phyloP scores from a whole-genome alignment of 805 yeast species.

The Saccharomycopsis selenospora region DNA sequence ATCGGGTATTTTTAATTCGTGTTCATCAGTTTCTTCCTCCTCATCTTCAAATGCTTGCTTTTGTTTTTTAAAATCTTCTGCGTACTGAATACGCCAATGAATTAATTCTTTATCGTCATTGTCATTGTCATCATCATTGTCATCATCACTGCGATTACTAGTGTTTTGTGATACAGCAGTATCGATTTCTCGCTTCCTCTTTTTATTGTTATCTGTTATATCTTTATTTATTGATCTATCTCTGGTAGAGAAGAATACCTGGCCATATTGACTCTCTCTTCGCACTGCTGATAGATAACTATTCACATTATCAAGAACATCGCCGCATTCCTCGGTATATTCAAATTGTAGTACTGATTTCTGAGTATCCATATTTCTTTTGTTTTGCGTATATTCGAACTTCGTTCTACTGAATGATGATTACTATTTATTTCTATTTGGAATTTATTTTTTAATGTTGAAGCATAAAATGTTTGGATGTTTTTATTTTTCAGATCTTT shows the following conservation, averaged over 20 bases:
- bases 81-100: constrained; percentile 3
- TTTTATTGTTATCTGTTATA: background rate
- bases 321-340: constrained; percentile 4
- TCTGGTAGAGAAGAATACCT: constrained; percentile 1
- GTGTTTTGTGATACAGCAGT: background rate
- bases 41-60: background rate
- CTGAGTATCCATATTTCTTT: constrained; percentile 13
- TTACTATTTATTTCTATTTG: no score
- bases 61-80: background rate
- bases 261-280: constrained; percentile 11
- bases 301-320: constrained; percentile 10
- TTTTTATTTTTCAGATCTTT: background rate
- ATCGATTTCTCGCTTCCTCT: background rate
- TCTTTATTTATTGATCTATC: background rate
- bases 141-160: constrained; percentile 27
- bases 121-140: constrained; percentile 15
- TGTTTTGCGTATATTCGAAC: background rate
- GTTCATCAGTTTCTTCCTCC: background rate
- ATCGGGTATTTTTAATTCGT: constrained; percentile 12
- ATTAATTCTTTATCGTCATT: background rate
- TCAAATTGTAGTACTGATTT: constrained; percentile 17
- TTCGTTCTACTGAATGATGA: no score
- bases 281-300: constrained; percentile 19
- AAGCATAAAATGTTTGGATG: no score
- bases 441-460: no score